phyloP scores from a whole-genome alignment of 2,329 filamentous ascomycete genomes.

The Diaporthe citri region DNA sequence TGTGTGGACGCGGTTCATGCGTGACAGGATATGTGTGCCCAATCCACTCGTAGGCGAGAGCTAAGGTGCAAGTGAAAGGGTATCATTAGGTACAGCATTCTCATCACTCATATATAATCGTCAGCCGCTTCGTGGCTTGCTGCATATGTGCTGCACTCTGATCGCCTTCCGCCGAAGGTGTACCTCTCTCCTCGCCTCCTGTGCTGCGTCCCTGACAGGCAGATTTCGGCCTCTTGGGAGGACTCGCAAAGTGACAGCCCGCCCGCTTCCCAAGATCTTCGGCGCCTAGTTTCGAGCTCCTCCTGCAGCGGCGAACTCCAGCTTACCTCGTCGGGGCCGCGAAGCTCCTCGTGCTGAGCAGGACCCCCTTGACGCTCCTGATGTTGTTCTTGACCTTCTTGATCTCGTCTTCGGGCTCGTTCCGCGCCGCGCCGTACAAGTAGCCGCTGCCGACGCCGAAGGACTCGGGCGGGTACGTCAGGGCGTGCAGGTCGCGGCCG shows the following conservation, averaged over 20 bases:
- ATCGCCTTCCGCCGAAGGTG: not conserved
- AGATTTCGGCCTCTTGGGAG: not conserved
- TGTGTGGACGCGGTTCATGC: not conserved
- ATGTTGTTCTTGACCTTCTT: constrained; percentile 81
- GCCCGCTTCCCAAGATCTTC: not conserved
- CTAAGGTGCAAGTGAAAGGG: not conserved
- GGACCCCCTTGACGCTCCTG: constrained; percentile 81
- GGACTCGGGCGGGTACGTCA: constrained; percentile 61
- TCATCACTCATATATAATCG: constrained; percentile 21
- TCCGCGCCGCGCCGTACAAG: constrained; percentile 57
- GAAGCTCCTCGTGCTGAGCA: constrained; percentile 82
- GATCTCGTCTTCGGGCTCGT: constrained; percentile 77
- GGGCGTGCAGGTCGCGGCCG: constrained; percentile 73
- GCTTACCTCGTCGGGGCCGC: constrained; percentile 58
- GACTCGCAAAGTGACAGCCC: too few species aligned
- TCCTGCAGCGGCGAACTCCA: not conserved
- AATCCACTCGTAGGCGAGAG: not conserved
- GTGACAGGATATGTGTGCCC: not conserved
- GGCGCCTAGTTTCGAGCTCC: not conserved
- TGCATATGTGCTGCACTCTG: not conserved
- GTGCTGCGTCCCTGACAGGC: not conserved
- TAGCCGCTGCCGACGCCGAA: constrained; percentile 56
- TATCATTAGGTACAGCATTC: constrained; percentile 15
- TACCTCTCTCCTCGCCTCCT: not conserved
- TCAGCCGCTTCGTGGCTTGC: not conserved